Conservation (phyloP, 2,329 filamentous ascomycete genomes). For the Beauveria scarabaeidicola region DNA sequence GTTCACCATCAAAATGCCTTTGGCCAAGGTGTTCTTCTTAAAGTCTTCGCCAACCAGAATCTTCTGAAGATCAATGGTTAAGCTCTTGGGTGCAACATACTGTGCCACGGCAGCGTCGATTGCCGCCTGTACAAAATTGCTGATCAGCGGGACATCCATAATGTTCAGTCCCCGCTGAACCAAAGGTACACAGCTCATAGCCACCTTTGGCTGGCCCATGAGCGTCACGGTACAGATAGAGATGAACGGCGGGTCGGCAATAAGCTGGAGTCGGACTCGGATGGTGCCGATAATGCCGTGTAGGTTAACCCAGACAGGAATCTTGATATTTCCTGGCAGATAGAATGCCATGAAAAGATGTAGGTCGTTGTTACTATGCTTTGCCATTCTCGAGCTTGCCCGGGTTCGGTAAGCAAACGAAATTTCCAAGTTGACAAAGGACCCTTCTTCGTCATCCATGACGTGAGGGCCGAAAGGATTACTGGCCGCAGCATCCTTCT, state of each 20-base stretch:
- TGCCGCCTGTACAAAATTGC: slow-evolving; percentile 64
- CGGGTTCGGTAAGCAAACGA: slow-evolving; percentile 65
- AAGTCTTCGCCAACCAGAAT: slow-evolving; percentile 73
- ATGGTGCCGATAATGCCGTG: slow-evolving; percentile 63
- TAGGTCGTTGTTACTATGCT: slow-evolving; percentile 56
- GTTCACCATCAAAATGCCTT: slow-evolving; percentile 56
- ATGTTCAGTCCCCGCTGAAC: slow-evolving; percentile 62
- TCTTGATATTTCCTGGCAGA: slow-evolving; percentile 43
- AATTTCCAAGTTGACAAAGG: slow-evolving; percentile 70
- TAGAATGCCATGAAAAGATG: slow-evolving; percentile 68
- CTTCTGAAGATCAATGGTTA: slow-evolving; percentile 66
- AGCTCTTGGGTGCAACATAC: slow-evolving; percentile 67
- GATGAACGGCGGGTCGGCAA: slow-evolving; percentile 69
- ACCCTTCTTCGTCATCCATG: slow-evolving; percentile 69
- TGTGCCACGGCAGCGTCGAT: slow-evolving; percentile 66
- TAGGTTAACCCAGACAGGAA: slow-evolving; percentile 67
- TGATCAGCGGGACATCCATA: slow-evolving; percentile 68
- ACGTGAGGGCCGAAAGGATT: slow-evolving; percentile 37
- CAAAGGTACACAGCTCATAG: slow-evolving; percentile 61
- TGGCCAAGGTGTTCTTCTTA: slow-evolving; percentile 62
- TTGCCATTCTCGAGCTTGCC: slow-evolving; percentile 51
- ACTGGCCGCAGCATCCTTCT: slow-evolving; percentile 22
- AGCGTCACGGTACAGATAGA: slow-evolving; percentile 67
- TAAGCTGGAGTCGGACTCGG: slow-evolving; percentile 61
- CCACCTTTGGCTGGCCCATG: slow-evolving; percentile 65